These are phyloP conservation scores for Septoria petroselini DNA, from an alignment of 2,329 filamentous ascomycete species.

Conservation along the genomic window DNA sequence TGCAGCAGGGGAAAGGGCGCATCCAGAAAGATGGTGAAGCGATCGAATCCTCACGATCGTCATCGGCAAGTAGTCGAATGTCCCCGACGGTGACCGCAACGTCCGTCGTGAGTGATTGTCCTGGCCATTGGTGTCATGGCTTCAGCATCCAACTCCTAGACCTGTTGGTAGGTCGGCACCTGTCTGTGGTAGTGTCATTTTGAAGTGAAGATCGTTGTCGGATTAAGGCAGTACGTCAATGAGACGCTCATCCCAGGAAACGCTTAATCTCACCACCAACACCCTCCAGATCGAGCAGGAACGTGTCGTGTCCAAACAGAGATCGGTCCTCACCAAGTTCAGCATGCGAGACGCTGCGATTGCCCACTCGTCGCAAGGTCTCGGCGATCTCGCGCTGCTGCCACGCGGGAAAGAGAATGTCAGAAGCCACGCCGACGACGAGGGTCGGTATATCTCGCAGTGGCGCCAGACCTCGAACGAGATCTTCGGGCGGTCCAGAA, in stretches of 20 bases:
- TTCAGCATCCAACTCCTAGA: too few relatives aligned
- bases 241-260: slow-evolving; percentile 74
- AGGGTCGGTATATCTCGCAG: slow-evolving; percentile 76
- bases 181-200: too few relatives aligned
- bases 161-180: too few relatives aligned
- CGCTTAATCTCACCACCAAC: slow-evolving; percentile 78
- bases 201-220: too few relatives aligned
- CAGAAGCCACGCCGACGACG: slow-evolving; percentile 90
- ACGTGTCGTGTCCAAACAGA: slow-evolving; percentile 94
- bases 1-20: too few relatives aligned
- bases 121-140: too few relatives aligned
- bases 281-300: slow-evolving; percentile 85
- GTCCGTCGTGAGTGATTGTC: too few relatives aligned
- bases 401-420: slow-evolving; percentile 97
- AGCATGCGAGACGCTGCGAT: slow-evolving; percentile 76
- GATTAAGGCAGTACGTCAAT: too few relatives aligned
- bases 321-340: slow-evolving; percentile 94
- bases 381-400: slow-evolving; percentile 93
- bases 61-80: too few relatives aligned
- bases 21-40: too few relatives aligned
- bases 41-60: too few relatives aligned
- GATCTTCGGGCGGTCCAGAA: slow-evolving; percentile 67
- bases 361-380: slow-evolving; percentile 72
- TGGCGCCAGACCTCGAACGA: slow-evolving; percentile 69
- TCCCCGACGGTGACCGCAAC: too few relatives aligned